Conservation (phyloP, 2,329 filamentous ascomycete genomes). For the Xylaria multiplex region DNA sequence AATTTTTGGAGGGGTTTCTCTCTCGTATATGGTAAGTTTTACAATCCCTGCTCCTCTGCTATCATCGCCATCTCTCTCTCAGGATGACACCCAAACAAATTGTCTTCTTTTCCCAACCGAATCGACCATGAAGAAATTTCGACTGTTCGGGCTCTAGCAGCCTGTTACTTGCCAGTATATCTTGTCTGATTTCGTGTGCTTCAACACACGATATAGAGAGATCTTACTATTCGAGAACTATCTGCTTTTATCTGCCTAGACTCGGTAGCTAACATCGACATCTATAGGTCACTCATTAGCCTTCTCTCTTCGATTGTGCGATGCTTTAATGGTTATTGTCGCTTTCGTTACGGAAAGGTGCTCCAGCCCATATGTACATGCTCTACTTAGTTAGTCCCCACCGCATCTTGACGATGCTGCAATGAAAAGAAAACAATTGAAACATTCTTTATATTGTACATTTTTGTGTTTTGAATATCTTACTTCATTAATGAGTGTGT, state of each 20-base stretch:
- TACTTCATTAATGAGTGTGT: too few relatives aligned
- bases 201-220: slow-evolving; percentile 18
- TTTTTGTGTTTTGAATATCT: too few relatives aligned
- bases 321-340: not conserved
- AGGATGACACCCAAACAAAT: slow-evolving; percentile 77
- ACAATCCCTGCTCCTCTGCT: not conserved
- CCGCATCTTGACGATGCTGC: too few relatives aligned
- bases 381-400: too few relatives aligned
- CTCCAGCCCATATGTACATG: too few relatives aligned
- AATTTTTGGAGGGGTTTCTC: not conserved
- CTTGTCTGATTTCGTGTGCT: slow-evolving; percentile 70
- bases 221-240: slow-evolving; percentile 1
- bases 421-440: too few relatives aligned
- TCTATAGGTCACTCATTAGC: not conserved
- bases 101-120: slow-evolving; percentile 90
- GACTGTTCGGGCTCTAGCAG: slow-evolving; percentile 72
- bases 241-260: not conserved
- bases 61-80: slow-evolving; percentile 51
- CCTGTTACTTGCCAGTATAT: slow-evolving; percentile 94
- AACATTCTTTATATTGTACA: too few relatives aligned
- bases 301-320: not conserved
- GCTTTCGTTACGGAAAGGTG: not conserved
- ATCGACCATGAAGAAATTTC: slow-evolving; percentile 84
- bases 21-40: slow-evolving; percentile 28
- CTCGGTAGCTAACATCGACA: slow-evolving; percentile 19